phyloP scores from a whole-genome alignment of 106 monocot genomes.

The Ottelia alismoides region DNA sequence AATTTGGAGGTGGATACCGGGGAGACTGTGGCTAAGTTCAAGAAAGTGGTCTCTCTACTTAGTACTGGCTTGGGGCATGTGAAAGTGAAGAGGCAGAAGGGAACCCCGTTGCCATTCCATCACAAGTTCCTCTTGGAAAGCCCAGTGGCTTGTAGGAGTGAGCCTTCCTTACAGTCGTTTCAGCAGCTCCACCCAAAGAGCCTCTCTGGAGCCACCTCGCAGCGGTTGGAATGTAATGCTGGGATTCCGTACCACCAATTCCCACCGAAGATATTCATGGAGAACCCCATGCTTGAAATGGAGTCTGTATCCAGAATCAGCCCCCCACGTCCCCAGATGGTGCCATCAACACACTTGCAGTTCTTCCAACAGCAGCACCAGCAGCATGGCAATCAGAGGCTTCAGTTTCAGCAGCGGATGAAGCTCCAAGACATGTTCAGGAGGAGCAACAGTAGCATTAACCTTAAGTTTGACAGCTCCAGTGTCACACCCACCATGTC shows the following conservation, averaged over 20 bases:
- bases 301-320: not conserved
- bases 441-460: conserved; percentile 13
- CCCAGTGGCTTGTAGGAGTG: conserved; percentile 1
- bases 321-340: not conserved
- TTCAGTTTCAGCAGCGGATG: conserved; percentile 2
- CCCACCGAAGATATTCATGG: conserved; percentile 10
- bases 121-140: conserved; percentile 34
- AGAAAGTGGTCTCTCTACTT: no score
- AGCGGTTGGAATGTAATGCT: conserved; percentile 1
- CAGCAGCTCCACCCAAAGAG: conserved; percentile 23
- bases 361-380: conserved; percentile 2
- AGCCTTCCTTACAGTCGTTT: conserved; percentile 4
- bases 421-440: conserved; percentile 16
- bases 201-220: not conserved
- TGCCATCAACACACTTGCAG: not conserved
- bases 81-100: conserved; percentile 34
- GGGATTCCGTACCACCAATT: conserved; percentile 15
- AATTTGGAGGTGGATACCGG: conserved; percentile 30
- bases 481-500: conserved; percentile 26
- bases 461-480: conserved; percentile 32
- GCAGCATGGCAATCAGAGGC: not conserved
- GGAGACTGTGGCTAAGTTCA: conserved; percentile 57
- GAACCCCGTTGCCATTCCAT: conserved; percentile 11
- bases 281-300: conserved; percentile 13
- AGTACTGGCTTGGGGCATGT: conserved; percentile 40